Conservation (phyloP, 208 protist genomes). For the Acanthamoeba castellanii region DNA sequence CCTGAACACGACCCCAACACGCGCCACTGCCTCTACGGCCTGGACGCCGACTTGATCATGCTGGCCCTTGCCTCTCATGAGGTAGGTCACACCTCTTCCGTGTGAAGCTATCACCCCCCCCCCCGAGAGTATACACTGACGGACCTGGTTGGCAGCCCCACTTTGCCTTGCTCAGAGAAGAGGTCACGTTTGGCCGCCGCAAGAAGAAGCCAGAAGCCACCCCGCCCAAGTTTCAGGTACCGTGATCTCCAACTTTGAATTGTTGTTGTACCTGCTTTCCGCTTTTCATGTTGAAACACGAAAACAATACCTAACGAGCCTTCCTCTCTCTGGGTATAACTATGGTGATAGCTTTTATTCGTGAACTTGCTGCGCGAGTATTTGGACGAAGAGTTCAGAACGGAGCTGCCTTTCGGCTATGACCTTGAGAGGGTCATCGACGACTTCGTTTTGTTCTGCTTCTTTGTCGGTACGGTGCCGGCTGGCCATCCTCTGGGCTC, state of each 20-base stretch:
- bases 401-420: conserved; percentile 70
- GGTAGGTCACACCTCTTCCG: neutral
- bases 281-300: neutral
- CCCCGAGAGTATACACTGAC: neutral
- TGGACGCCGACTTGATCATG: conserved; percentile 99
- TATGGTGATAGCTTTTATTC: conserved; percentile 80
- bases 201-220: conserved; percentile 83
- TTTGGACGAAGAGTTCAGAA: conserved; percentile 93
- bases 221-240: conserved; percentile 30
- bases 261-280: neutral
- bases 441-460: conserved; percentile 98
- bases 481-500: neutral
- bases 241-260: neutral
- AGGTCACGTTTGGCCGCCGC: conserved; percentile 80
- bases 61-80: conserved; percentile 95
- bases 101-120: no score
- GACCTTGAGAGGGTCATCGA: conserved; percentile 96
- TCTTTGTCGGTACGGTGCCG: conserved; percentile 94
- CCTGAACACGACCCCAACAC: conserved; percentile 95
- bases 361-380: conserved; percentile 97
- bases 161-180: conserved; percentile 97
- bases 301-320: neutral
- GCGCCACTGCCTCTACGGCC: conserved; percentile 98
- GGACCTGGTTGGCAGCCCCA: conserved; percentile 88
- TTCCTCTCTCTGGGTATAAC: neutral